Base-by-base conservation (phyloP, 805 yeast genomes). In the Suhomyces vadensis region DNA sequence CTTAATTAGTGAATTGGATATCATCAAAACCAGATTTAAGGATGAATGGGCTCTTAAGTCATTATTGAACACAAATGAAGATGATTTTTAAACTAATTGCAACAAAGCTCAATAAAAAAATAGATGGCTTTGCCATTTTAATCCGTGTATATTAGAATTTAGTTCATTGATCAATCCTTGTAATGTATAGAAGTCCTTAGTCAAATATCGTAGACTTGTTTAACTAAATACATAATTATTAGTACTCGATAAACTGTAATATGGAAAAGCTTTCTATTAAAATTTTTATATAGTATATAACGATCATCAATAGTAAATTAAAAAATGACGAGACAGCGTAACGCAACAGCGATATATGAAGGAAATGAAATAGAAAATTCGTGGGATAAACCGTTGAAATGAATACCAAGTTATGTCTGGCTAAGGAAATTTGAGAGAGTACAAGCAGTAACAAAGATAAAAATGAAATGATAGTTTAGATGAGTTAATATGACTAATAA, bases 1-100 rank as follows among this genome's bases (percentile, higher is more conserved):
- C 37, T 77, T 94, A 46, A 88, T 94, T 52, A 79, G 82, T 43
- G 95, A 89, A 64, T 75, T 94, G 49, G 87, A 82, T 46, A 71
- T 78, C 31, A 71, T 94, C 55, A 81, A 83, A 53, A 81, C 82
- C 27, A 87, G 85, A 61, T 94, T 94, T 71, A 81, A 81, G 60
- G 83, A 85, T 46, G 99, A 94, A 74, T 94, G 96, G 92, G 91
- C 90, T 40, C 79, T 94, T 60, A 88, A 88, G 68, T 81, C 91
- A 27, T 74, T 82, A 63, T 73, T 79, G 55, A 73, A 77, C 36
- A 83, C 81, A 46, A 79, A 75, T 49, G 69, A 69, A 31, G 68
- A 68, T 31, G 69, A 61, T 37, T 50, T 44, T 29, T 49, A 39
- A 35, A n/a, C n/a, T n/a, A n/a, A n/a, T n/a, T n/a, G n/a, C n/a